Evolutionary conservation across 257 asterid genomes (phyloP).

Genomic region (Phtheirospermum japonicum): DNA sequence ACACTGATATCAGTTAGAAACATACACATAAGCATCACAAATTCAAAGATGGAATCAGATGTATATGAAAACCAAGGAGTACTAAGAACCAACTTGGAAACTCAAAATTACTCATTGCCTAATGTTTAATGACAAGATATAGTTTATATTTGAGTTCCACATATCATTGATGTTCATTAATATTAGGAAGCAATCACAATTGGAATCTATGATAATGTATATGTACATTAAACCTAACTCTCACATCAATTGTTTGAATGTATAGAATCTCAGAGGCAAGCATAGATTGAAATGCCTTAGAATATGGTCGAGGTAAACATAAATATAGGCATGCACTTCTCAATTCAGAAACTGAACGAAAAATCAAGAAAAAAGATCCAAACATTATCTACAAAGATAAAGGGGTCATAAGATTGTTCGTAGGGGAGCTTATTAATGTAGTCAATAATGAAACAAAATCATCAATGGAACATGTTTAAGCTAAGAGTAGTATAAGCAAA

Average conservation of each 20-base stretch:
- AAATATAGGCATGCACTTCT: neutral
- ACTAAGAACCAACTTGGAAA: slow-evolving; percentile 1
- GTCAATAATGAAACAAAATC: slow-evolving; percentile 8
- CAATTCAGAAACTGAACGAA: slow-evolving; percentile 7
- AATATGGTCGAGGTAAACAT: neutral
- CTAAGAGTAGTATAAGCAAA: too few relatives aligned
- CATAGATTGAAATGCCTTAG: neutral
- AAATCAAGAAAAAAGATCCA: neutral
- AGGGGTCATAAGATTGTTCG: neutral
- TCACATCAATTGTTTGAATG: neutral
- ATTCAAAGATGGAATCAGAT: neutral
- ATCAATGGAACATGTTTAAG: slow-evolving; percentile 22
- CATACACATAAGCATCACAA: neutral
- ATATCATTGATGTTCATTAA: neutral
- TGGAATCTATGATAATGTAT: neutral
- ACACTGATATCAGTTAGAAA: slow-evolving; percentile 5
- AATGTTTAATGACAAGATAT: neutral
- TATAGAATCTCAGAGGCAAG: slow-evolving; percentile 1
- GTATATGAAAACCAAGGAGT: slow-evolving; percentile 12
- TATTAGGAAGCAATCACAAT: neutral
- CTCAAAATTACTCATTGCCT: slow-evolving; percentile 6
- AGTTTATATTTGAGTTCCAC: neutral
- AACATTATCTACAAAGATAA: slow-evolving; percentile 16
- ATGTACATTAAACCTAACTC: neutral
- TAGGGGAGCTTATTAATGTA: neutral